A percentile compares a stretch with the other conserved stretches of the same genome.
Conservation (phyloP, 495 filamentous ascomycete genomes). For the Neurospora africana region DNA sequence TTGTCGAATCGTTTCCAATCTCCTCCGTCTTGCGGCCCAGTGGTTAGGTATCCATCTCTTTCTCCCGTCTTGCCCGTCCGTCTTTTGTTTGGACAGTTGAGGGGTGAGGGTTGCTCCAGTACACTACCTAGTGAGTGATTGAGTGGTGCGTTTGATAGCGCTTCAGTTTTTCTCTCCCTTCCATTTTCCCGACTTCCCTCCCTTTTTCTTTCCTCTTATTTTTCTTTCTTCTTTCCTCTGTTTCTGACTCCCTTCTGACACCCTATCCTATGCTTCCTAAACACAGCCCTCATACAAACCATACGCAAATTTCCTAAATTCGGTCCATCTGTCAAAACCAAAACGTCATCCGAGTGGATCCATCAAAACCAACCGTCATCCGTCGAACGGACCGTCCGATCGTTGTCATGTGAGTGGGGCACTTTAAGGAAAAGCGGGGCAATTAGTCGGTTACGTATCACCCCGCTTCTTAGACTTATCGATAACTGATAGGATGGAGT, state of each 20-base stretch:
- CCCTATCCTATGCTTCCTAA: not conserved
- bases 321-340: not conserved
- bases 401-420: not conserved
- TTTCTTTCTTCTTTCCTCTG: not conserved
- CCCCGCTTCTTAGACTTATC: not conserved
- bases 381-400: not conserved
- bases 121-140: too few species aligned
- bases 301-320: not conserved
- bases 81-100: not conserved
- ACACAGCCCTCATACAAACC: not conserved
- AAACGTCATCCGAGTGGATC: not conserved
- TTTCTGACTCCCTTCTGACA: not conserved
- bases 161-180: not conserved
- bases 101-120: not conserved
- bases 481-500: not conserved
- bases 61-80: not conserved
- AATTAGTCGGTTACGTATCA: not conserved
- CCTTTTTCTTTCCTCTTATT: not conserved
- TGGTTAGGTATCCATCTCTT: not conserved
- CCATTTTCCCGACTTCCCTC: not conserved
- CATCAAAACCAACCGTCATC: not conserved
- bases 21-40: not conserved
- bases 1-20: not conserved
- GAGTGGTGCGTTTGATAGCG: not conserved
- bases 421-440: not conserved